phyloP scores from a whole-genome alignment of 208 protist genomes.

The Lotmaria passim region DNA sequence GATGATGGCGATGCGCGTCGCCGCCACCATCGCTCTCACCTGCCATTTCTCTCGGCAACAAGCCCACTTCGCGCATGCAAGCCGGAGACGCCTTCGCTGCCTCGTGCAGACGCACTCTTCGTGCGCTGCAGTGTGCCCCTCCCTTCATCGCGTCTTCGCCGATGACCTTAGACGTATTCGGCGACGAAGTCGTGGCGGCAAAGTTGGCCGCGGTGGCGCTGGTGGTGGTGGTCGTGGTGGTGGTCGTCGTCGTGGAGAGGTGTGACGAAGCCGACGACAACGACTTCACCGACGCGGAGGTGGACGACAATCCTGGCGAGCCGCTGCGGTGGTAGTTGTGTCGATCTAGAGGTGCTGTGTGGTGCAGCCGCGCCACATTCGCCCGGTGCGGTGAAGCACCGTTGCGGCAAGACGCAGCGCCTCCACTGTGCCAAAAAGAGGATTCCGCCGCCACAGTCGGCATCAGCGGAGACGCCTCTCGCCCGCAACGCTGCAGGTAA shows the following conservation, averaged over 20 bases:
- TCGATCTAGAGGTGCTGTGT: neutral
- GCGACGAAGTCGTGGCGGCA: no score
- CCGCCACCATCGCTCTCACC: no score
- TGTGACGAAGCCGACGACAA: no score
- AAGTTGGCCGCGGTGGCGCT: neutral
- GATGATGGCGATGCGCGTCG: no score
- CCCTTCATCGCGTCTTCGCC: no score
- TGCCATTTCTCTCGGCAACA: no score
- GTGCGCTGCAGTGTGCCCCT: no score
- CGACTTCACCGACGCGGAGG: constrained; percentile 14
- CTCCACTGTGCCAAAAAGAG: neutral
- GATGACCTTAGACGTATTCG: no score
- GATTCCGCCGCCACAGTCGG: constrained; percentile 15
- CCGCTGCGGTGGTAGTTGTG: neutral
- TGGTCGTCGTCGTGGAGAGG: no score
- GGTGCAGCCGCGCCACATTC: neutral
- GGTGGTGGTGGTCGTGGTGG: neutral
- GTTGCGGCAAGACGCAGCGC: neutral
- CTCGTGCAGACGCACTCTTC: no score
- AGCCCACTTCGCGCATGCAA: no score
- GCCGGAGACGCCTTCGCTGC: no score
- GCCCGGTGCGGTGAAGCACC: neutral
- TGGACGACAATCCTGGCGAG: constrained; percentile 25
- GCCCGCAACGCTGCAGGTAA: constrained; percentile 56
- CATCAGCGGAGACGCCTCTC: constrained; percentile 11